Percentiles rank a stretch among this genome's conserved stretches.
These are phyloP conservation scores for Globisporangium ultimum DNA, from an alignment of 352 stramenopile species.

Conservation along the genomic window DNA sequence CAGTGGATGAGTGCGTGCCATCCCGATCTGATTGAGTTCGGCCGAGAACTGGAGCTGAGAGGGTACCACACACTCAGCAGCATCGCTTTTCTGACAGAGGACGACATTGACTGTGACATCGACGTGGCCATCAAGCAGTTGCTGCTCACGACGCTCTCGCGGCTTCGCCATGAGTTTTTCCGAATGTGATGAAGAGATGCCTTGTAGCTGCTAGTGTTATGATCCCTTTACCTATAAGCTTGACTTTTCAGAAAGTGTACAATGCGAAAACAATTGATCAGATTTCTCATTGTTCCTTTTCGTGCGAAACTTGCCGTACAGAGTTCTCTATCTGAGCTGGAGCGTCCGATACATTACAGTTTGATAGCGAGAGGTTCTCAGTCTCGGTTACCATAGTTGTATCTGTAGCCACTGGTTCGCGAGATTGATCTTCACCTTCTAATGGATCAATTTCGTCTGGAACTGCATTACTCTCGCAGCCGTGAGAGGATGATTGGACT, in stretches of 20 bases:
- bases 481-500: background rate
- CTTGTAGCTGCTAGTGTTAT: background rate
- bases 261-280: background rate
- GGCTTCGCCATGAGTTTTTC: conserved; percentile 76
- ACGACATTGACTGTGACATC: conserved; percentile 44
- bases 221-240: background rate
- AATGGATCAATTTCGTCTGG: background rate
- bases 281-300: too few species aligned
- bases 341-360: background rate
- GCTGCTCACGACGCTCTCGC: conserved; percentile 62
- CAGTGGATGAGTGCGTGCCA: conserved; percentile 85
- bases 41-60: conserved; percentile 49
- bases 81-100: conserved; percentile 80
- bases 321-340: background rate
- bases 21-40: conserved; percentile 56
- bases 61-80: conserved; percentile 74
- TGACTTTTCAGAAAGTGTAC: background rate
- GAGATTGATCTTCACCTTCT: background rate
- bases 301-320: background rate
- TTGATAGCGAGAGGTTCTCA: background rate
- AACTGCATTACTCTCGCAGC: background rate
- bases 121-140: conserved; percentile 34
- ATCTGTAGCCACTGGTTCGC: background rate
- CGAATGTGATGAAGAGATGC: conserved; percentile 49
- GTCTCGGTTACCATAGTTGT: background rate